These are phyloP conservation scores for Viola odorata DNA, from an alignment of 345 rosid genomes.

Conservation along the genomic window DNA sequence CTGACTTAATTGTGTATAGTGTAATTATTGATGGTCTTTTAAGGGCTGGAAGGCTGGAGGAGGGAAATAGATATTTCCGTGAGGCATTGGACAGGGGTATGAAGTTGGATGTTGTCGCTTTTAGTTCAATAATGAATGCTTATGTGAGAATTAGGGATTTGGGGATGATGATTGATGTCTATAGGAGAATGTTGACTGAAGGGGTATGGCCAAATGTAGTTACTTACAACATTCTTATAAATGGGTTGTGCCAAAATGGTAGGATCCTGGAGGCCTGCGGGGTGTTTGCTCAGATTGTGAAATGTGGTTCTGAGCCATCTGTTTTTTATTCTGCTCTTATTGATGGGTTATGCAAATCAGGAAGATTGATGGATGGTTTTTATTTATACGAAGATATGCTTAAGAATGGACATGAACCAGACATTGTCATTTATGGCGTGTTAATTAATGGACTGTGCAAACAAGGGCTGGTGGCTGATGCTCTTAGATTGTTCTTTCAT, in stretches of 20 bases:
- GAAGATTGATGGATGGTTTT: conserved; percentile 36
- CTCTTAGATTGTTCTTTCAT: conserved; percentile 36
- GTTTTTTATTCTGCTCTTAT: conserved; percentile 40
- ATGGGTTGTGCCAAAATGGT: conserved; percentile 38
- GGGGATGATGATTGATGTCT: conserved; percentile 23
- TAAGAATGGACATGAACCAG: conserved; percentile 26
- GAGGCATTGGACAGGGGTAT: conserved; percentile 29
- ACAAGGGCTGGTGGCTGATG: conserved; percentile 35
- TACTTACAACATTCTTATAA: conserved; percentile 40
- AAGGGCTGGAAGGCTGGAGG: conserved; percentile 40
- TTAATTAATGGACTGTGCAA: conserved; percentile 46
- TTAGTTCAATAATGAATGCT: conserved; percentile 37
- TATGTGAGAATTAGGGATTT: conserved; percentile 32
- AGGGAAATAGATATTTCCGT: conserved; percentile 33
- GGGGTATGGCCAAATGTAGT: conserved; percentile 39
- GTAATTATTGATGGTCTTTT: conserved; percentile 42
- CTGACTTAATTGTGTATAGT: conserved; percentile 40
- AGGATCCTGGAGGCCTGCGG: conserved; percentile 40
- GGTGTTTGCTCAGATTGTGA: conserved; percentile 36
- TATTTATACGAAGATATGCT: conserved; percentile 30
- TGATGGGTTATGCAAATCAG: conserved; percentile 42
- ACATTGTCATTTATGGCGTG: conserved; percentile 30
- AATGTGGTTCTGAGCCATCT: conserved; percentile 38
- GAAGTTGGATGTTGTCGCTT: conserved; percentile 40
- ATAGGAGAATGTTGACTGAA: conserved; percentile 37